These are phyloP conservation scores for Fusarium poae DNA, from an alignment of 2,329 filamentous ascomycete species.

Conservation along the genomic window DNA sequence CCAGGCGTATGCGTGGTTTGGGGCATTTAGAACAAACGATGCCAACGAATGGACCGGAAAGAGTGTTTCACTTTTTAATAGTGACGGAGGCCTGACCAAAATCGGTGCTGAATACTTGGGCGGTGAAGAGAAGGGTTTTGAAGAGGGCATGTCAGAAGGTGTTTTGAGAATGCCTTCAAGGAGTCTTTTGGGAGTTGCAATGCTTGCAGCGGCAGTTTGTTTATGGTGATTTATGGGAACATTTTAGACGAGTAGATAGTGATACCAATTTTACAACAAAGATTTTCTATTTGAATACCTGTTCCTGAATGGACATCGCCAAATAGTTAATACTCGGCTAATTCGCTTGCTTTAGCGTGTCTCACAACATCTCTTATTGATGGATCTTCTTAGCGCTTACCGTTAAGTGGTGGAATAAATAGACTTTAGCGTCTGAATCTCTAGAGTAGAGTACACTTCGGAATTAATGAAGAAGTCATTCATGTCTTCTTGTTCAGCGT, in stretches of 20 bases:
- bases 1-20: conserved; percentile 58
- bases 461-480: background rate
- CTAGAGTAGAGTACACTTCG: background rate
- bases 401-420: background rate
- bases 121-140: conserved; percentile 55
- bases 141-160: conserved; percentile 49
- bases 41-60: conserved; percentile 58
- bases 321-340: background rate
- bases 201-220: background rate
- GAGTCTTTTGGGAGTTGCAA: conserved; percentile 5
- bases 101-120: conserved; percentile 57
- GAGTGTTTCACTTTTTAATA: conserved; percentile 54
- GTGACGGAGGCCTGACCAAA: conserved; percentile 55
- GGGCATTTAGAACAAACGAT: conserved; percentile 55
- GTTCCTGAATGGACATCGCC: background rate
- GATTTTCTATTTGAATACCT: background rate
- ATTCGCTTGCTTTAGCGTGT: background rate
- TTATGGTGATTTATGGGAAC: conserved; percentile 15
- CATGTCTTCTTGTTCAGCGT: background rate
- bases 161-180: background rate
- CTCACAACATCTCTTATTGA: background rate
- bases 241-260: conserved; percentile 21
- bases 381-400: background rate
- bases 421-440: background rate
- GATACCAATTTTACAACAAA: conserved; percentile 20